Evolutionary conservation across 306 rosid species (phyloP).

Genomic region (Heteromeles arbutifolia): DNA sequence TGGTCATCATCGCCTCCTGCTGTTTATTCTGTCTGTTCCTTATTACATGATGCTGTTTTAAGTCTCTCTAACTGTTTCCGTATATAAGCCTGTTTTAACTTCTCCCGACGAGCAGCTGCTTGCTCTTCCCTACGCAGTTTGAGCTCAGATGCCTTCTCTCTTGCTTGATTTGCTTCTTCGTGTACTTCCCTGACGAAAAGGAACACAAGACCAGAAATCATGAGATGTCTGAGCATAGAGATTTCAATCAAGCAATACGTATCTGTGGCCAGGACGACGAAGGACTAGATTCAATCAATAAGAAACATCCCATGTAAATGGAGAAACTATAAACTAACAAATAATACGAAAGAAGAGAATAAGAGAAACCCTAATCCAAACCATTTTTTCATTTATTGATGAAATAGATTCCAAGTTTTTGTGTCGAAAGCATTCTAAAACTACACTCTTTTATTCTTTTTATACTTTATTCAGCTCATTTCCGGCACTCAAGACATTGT

Average conservation of each 20-base stretch:
- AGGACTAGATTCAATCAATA: background rate
- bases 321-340: background rate
- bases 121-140: slow-evolving; percentile 73
- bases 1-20: background rate
- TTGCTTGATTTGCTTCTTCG: slow-evolving; percentile 75
- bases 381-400: background rate
- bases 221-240: background rate
- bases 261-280: background rate
- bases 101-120: slow-evolving; percentile 62
- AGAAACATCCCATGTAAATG: background rate
- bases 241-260: background rate
- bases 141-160: slow-evolving; percentile 75
- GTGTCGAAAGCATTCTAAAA: background rate
- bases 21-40: slow-evolving; percentile 13
- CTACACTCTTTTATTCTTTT: background rate
- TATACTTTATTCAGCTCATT: background rate
- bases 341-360: background rate
- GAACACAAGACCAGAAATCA: background rate
- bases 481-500: background rate
- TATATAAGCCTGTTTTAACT: slow-evolving; percentile 73
- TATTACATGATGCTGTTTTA: slow-evolving; percentile 46
- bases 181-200: slow-evolving; percentile 72
- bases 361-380: background rate
- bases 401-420: background rate
- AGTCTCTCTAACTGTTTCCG: slow-evolving; percentile 75